Evolutionary conservation across 805 yeast species (phyloP), one percentile per base, ranked within the genome.

Genomic region (Cyberlindnera bimundalis): DNA sequence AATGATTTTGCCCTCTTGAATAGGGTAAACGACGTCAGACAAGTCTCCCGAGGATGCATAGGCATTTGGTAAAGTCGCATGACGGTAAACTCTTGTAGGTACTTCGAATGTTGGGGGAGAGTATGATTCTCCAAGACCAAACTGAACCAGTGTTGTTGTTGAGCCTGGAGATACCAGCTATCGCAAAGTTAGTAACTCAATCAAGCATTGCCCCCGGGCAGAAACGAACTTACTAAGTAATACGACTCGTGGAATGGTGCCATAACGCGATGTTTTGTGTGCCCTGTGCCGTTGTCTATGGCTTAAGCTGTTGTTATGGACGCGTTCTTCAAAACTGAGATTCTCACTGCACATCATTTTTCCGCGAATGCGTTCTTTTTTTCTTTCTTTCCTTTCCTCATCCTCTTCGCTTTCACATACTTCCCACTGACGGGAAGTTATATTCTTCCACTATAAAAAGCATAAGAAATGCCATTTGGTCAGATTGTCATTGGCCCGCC

Each of bases 401-500:
- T n/a, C n/a, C n/a, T n/a, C n/a, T n/a, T n/a, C n/a, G n/a, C n/a
- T n/a, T 4, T 29, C 19, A 14, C 31, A 14, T 14, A 29, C 12
- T 29, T 14, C 7, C 24, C 24, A 21, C 24, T 21, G 6, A 7
- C 10, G 19, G 10, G 12, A 7, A n/a, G 4, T 6, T 19, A n/a
- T 19, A 30, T 18, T 18, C 6, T 14, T 30, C n/a, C n/a, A n/a
- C n/a, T n/a, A n/a, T n/a, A 8, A 8, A 17, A 19, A 6, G 8
- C 18, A 13, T 18, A 7, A 13, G 12, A 15, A 16, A 47, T 47
- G 51, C 48, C 51, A 13, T 85, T 85, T 62, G 96, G 95, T 4
- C 96, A 93, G 64, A 77, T 93, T 9, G 90, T 91, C 9, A 88
- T 93, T 28, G 99, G 99, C 0, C 98, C 99, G 0, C 99, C 99